These are phyloP conservation scores for Schwanniomyces pseudopolymorphus DNA, from an alignment of 805 yeast genomes.

Conservation along the genomic window DNA sequence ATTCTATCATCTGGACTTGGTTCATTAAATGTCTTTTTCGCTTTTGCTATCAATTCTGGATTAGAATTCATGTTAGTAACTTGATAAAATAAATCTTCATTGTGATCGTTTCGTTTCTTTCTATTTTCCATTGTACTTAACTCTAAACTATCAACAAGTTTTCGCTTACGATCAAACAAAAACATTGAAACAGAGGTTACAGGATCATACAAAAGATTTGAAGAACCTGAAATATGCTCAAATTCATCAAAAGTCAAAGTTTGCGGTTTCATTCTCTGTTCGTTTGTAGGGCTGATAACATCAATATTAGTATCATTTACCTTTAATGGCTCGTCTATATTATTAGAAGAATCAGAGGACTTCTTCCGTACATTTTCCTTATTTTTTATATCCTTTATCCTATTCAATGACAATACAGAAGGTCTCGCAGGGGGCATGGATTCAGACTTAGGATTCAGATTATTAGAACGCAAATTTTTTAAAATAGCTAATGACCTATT, in stretches of 20 bases:
- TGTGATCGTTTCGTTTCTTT: conserved; percentile 21
- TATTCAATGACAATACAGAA: neutral
- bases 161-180: conserved; percentile 10
- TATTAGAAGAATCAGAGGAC: neutral
- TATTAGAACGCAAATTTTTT: conserved; percentile 2
- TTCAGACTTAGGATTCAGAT: neutral
- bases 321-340: neutral
- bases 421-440: neutral
- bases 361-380: neutral
- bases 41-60: conserved; percentile 36
- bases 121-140: conserved; percentile 9
- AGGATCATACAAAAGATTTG: conserved; percentile 11
- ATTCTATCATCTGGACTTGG: conserved; percentile 86
- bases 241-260: neutral
- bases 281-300: neutral
- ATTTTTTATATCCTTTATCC: neutral
- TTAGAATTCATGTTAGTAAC: conserved; percentile 42
- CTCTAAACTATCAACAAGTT: neutral
- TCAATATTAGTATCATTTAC: neutral
- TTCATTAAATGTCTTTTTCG: conserved; percentile 53
- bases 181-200: conserved; percentile 14
- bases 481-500: conserved; percentile 5
- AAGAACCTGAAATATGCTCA: conserved; percentile 4
- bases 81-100: conserved; percentile 23
- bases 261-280: neutral